Evolutionary conservation across 768 basidiomycete genomes (phyloP).

Genomic region (Leccinellum luteum): DNA sequence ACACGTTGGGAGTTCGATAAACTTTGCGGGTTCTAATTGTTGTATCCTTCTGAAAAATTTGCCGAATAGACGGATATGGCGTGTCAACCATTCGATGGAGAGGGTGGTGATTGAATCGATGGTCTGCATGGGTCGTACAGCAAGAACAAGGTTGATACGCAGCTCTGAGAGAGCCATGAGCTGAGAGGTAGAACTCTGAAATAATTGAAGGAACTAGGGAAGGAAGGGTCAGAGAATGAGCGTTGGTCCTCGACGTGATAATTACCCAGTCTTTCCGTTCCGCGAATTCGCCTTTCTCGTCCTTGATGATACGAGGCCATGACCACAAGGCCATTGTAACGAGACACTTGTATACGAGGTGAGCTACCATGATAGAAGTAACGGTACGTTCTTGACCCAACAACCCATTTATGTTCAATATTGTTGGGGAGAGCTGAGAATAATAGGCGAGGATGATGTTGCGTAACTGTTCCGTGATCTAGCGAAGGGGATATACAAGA

Average conservation of each 20-base stretch:
- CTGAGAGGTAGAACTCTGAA: slow-evolving; percentile 56
- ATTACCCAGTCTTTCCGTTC: slow-evolving; percentile 55
- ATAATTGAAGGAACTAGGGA: slow-evolving; percentile 57
- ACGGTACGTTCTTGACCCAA: slow-evolving; percentile 38
- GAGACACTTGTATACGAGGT: slow-evolving; percentile 75
- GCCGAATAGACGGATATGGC: slow-evolving; percentile 69
- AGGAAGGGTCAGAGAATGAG: slow-evolving; percentile 1
- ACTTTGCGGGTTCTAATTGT: slow-evolving; percentile 54
- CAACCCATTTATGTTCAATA: slow-evolving; percentile 33
- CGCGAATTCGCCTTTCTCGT: slow-evolving; percentile 41
- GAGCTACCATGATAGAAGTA: slow-evolving; percentile 53
- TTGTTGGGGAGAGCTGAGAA: slow-evolving; percentile 42
- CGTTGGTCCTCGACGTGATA: slow-evolving; percentile 1
- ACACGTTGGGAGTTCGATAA: slow-evolving; percentile 61
- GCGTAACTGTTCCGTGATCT: slow-evolving; percentile 40
- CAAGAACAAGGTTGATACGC: slow-evolving; percentile 52
- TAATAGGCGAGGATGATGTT: slow-evolving; percentile 60
- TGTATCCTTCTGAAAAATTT: slow-evolving; percentile 80
- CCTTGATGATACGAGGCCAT: slow-evolving; percentile 53
- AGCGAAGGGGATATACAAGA: neutral
- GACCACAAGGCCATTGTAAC: slow-evolving; percentile 69
- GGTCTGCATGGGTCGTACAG: slow-evolving; percentile 37
- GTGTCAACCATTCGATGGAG: slow-evolving; percentile 58
- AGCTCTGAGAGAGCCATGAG: slow-evolving; percentile 53
- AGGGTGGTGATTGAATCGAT: slow-evolving; percentile 38